A percentile compares a stretch with the other conserved stretches of the same genome.
These are phyloP conservation scores for Lodderomyces orthopsilosis DNA, from an alignment of 1,139 yeast genomes.

Conservation along the genomic window DNA sequence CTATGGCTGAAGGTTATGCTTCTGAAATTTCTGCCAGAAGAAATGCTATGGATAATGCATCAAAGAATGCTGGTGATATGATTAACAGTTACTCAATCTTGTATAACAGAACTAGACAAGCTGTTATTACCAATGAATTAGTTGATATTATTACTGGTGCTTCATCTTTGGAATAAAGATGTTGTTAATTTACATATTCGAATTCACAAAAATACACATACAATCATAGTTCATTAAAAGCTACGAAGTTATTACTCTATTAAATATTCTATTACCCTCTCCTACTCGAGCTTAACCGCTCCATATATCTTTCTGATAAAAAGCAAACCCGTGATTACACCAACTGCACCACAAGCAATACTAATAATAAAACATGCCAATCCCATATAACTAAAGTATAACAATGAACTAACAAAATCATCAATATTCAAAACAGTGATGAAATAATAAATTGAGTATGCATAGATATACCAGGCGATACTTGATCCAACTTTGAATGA, in stretches of 20 bases:
- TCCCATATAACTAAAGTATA: constrained; percentile 71
- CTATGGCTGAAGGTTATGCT: constrained; percentile 97
- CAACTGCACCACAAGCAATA: constrained; percentile 73
- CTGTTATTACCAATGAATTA: constrained; percentile 98
- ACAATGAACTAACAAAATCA: constrained; percentile 66
- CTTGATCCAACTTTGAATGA: constrained; percentile 72
- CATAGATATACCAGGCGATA: constrained; percentile 65
- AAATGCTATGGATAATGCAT: constrained; percentile 99
- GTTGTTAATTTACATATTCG: neutral
- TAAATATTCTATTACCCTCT: neutral
- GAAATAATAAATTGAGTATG: constrained; percentile 69
- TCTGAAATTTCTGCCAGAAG: constrained; percentile 98
- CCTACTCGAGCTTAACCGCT: constrained; percentile 55
- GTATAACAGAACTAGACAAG: constrained; percentile 99
- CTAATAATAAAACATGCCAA: constrained; percentile 64
- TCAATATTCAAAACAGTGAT: constrained; percentile 51
- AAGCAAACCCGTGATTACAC: constrained; percentile 59
- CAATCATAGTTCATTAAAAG: neutral
- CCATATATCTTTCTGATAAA: constrained; percentile 60
- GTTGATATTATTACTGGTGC: constrained; percentile 99
- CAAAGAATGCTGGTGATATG: constrained; percentile 99
- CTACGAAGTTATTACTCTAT: neutral
- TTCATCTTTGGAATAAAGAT: constrained; percentile 80
- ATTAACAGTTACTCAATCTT: constrained; percentile 91
- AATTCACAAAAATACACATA: neutral